phyloP scores from a whole-genome alignment of 768 basidiomycete species.

The Amanita thiersii region DNA sequence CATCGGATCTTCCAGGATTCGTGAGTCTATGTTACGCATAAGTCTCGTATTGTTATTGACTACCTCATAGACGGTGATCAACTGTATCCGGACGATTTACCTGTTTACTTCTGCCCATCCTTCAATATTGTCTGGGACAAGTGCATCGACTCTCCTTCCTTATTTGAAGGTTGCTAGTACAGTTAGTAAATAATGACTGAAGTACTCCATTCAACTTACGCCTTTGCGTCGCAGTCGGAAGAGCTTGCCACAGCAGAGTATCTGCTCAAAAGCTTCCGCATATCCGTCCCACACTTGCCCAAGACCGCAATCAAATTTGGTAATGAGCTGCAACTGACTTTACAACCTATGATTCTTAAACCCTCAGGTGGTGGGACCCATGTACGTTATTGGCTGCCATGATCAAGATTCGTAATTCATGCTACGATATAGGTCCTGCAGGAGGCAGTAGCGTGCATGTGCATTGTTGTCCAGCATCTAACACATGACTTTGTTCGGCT shows the following conservation, averaged over 20 bases:
- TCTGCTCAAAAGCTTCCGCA: constrained; percentile 81
- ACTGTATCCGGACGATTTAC: constrained; percentile 81
- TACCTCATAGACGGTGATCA: constrained; percentile 58
- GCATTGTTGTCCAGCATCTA: constrained; percentile 72
- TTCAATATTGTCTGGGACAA: constrained; percentile 70
- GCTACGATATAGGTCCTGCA: constrained; percentile 56
- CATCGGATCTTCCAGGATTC: constrained; percentile 69
- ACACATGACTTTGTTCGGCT: constrained; percentile 82
- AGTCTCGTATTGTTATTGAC: constrained; percentile 3
- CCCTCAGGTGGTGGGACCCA: constrained; percentile 61
- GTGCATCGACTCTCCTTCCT: constrained; percentile 81
- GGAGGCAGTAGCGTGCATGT: constrained; percentile 90
- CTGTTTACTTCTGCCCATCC: constrained; percentile 80
- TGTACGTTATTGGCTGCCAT: constrained; percentile 30
- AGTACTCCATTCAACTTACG: background rate
- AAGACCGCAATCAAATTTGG: constrained; percentile 87
- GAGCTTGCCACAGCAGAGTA: constrained; percentile 82
- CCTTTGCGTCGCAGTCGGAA: constrained; percentile 46
- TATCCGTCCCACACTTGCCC: constrained; percentile 81
- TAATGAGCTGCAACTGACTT: constrained; percentile 67
- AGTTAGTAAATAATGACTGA: constrained; percentile 32
- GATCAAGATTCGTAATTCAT: background rate
- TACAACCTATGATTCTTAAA: constrained; percentile 90
- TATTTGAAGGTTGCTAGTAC: constrained; percentile 81
- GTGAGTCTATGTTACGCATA: constrained; percentile 31